A percentile compares a stretch with the other conserved stretches of the same genome.
phyloP scores from a whole-genome alignment of 495 filamentous ascomycete species.

The Amorphotheca resinae region DNA sequence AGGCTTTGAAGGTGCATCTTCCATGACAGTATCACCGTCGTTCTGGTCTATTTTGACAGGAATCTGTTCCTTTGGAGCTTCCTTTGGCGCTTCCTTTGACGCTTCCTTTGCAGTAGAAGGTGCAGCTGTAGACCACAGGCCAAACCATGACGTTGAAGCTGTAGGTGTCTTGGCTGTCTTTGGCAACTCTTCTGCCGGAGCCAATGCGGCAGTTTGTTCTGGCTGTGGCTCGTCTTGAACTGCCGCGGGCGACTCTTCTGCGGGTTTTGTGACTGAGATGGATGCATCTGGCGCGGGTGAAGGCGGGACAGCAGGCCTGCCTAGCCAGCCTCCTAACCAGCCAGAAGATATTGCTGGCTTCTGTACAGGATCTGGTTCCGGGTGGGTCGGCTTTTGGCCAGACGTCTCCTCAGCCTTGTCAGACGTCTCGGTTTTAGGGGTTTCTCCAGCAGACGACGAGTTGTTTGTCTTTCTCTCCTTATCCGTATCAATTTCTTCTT shows the following conservation, averaged over 20 bases:
- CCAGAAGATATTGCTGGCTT: conserved; percentile 29
- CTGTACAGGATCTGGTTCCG: conserved; percentile 4
- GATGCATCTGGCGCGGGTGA: conserved; percentile 17
- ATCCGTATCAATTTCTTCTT: conserved; percentile 1
- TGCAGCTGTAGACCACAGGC: conserved; percentile 31
- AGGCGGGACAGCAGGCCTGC: conserved; percentile 18
- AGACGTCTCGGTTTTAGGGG: background rate
- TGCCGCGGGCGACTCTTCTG: conserved; percentile 2
- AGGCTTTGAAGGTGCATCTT: conserved; percentile 16
- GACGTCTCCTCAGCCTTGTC: background rate
- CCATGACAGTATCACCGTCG: conserved; percentile 18
- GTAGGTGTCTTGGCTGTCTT: background rate
- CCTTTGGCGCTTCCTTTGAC: background rate
- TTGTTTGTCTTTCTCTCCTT: conserved; percentile 1
- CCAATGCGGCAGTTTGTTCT: conserved; percentile 1
- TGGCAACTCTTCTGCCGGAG: background rate
- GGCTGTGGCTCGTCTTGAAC: background rate
- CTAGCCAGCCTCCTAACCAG: conserved; percentile 50
- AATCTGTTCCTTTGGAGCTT: conserved; percentile 8
- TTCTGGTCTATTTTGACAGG: conserved; percentile 23
- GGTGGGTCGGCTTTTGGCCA: background rate
- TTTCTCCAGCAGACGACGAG: background rate
- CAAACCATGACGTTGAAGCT: conserved; percentile 36
- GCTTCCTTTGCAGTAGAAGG: conserved; percentile 8
- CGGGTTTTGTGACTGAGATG: conserved; percentile 14